These are phyloP conservation scores for Lyophyllum shimeji DNA, from an alignment of 768 basidiomycete species.

Conservation along the genomic window DNA sequence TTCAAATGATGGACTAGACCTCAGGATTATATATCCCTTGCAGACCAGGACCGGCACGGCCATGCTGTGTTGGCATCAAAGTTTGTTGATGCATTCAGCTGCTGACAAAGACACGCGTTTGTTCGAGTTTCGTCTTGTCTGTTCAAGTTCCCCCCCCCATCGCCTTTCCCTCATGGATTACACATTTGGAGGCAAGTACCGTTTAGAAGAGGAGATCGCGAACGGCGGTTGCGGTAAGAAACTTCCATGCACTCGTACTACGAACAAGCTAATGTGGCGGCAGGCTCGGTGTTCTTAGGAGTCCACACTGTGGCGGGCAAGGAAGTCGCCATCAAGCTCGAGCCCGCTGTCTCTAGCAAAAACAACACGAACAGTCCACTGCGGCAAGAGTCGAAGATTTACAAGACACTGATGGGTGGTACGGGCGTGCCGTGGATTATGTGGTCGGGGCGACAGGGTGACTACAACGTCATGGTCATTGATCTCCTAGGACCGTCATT, in stretches of 20 bases:
- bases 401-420: slow-evolving; percentile 88
- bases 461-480: slow-evolving; percentile 98
- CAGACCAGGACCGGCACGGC: too few relatives aligned
- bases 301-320: slow-evolving; percentile 82
- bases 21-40: too few relatives aligned
- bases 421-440: slow-evolving; percentile 90
- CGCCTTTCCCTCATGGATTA: slow-evolving; percentile 27
- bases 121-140: background rate
- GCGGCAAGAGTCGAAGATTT: slow-evolving; percentile 88
- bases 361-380: slow-evolving; percentile 53
- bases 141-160: too few relatives aligned
- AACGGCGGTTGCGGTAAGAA: slow-evolving; percentile 74
- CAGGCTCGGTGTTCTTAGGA: slow-evolving; percentile 77
- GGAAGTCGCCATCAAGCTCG: slow-evolving; percentile 82
- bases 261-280: slow-evolving; percentile 12
- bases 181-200: slow-evolving; percentile 74
- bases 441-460: slow-evolving; percentile 88
- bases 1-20: too few relatives aligned
- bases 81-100: background rate
- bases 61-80: too few relatives aligned
- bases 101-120: slow-evolving; percentile 27
- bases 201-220: slow-evolving; percentile 77
- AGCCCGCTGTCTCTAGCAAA: slow-evolving; percentile 55
- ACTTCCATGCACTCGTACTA: background rate
- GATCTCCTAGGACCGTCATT: slow-evolving; percentile 91